Evolutionary conservation across 2,329 filamentous ascomycete genomes (phyloP).

Genomic region (Colletotrichum destructivum): DNA sequence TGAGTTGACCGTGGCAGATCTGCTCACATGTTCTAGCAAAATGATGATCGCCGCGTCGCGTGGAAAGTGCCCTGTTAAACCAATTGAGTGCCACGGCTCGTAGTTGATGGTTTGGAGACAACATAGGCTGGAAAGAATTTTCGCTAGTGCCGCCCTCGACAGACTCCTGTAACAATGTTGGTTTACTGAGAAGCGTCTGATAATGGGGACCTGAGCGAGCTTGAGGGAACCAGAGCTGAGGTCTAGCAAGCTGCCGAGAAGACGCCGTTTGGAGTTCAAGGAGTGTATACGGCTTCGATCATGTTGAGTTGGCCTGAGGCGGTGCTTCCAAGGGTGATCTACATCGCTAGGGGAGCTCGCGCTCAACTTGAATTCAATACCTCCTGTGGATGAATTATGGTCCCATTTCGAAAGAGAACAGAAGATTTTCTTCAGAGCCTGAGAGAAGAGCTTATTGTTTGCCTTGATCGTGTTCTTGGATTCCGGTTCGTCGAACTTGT

Average conservation of each 20-base stretch:
- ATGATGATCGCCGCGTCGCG: not conserved
- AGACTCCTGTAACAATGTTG: constrained; percentile 10
- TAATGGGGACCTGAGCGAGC: constrained; percentile 8
- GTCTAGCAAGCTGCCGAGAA: constrained; percentile 12
- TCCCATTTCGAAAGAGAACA: not conserved
- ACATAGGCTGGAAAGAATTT: not conserved
- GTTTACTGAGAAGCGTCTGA: constrained; percentile 8
- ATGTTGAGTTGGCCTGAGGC: not conserved
- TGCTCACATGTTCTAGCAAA: not conserved
- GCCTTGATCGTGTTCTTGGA: not conserved
- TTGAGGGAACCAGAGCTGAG: not conserved
- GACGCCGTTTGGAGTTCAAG: constrained; percentile 4
- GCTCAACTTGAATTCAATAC: constrained; percentile 13
- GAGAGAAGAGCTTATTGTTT: constrained; percentile 13
- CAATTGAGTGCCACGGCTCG: constrained; percentile 6
- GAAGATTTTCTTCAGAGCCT: constrained; percentile 6
- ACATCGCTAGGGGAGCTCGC: constrained; percentile 5
- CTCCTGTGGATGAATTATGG: not conserved
- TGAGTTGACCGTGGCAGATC: not conserved
- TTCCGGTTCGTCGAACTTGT: constrained; percentile 5
- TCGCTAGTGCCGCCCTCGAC: not conserved
- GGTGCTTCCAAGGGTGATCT: constrained; percentile 2
- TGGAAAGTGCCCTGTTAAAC: not conserved
- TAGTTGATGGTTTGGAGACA: constrained; percentile 5
- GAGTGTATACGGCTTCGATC: not conserved